Percentiles rank a stretch among this genome's conserved stretches.
These are phyloP conservation scores for Castanopsis chinensis DNA, from an alignment of 306 rosid genomes.

Conservation along the genomic window DNA sequence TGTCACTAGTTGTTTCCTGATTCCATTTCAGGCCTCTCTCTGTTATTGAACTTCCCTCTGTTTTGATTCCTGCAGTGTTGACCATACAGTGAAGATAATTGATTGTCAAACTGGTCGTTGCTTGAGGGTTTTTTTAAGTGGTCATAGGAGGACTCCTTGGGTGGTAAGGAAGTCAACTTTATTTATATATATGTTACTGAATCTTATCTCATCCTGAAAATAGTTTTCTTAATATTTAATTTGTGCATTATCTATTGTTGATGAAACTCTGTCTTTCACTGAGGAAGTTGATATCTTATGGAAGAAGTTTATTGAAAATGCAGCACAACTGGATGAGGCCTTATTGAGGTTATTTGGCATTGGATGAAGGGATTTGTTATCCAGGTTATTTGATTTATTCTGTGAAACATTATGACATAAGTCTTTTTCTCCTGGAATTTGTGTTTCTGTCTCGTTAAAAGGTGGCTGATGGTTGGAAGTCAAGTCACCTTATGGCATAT, in stretches of 20 bases:
- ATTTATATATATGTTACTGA: background rate
- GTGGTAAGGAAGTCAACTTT: slow-evolving; percentile 36
- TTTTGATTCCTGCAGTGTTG: slow-evolving; percentile 34
- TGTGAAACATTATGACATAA: background rate
- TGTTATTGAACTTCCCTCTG: slow-evolving; percentile 8
- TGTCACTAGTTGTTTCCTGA: slow-evolving; percentile 11
- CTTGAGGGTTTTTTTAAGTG: slow-evolving; percentile 38
- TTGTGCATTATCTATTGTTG: background rate
- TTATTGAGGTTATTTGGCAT: background rate
- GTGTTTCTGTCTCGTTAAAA: background rate
- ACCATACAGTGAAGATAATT: slow-evolving; percentile 44
- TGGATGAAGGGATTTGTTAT: background rate
- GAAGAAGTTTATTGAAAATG: background rate
- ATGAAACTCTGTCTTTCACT: background rate
- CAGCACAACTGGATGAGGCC: background rate
- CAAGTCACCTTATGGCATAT: background rate
- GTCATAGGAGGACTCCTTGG: slow-evolving; percentile 52
- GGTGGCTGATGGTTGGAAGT: background rate
- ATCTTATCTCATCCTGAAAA: background rate
- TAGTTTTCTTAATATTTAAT: background rate
- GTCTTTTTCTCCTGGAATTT: background rate
- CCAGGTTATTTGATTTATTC: background rate
- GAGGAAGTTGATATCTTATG: background rate
- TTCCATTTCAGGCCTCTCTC: slow-evolving; percentile 5
- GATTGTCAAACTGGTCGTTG: slow-evolving; percentile 45